phyloP scores from a whole-genome alignment of 2,329 filamentous ascomycete species.

The Nakataea oryzae region DNA sequence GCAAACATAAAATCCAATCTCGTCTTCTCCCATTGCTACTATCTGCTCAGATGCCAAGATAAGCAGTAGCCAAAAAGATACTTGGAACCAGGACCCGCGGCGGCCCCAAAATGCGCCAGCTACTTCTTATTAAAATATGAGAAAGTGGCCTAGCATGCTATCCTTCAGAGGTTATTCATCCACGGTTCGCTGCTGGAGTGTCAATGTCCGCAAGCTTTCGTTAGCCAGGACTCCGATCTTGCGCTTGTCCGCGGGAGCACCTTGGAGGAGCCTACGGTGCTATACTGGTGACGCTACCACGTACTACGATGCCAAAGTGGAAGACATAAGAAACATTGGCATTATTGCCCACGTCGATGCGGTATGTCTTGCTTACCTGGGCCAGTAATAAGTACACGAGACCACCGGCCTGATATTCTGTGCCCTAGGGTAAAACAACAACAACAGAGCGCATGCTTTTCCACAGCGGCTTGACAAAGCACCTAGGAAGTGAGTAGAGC shows the following conservation, averaged over 20 bases:
- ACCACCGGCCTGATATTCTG: background rate
- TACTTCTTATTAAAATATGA: background rate
- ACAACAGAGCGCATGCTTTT: slow-evolving; percentile 99
- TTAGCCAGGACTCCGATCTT: background rate
- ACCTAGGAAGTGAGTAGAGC: slow-evolving; percentile 56
- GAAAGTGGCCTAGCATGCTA: background rate
- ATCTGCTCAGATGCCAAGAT: background rate
- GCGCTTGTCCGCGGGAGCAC: background rate
- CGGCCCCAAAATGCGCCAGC: background rate
- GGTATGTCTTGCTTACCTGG: slow-evolving; percentile 26
- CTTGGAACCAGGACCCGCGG: background rate
- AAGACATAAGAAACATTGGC: slow-evolving; percentile 82
- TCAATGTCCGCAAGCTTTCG: background rate
- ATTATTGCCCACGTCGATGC: slow-evolving; percentile 99
- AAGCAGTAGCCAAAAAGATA: background rate
- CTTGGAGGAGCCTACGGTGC: background rate
- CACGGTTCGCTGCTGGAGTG: background rate
- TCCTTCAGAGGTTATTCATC: background rate
- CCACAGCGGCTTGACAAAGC: slow-evolving; percentile 80
- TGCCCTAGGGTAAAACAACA: slow-evolving; percentile 73
- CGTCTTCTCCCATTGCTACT: background rate
- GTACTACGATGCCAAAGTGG: slow-evolving; percentile 28
- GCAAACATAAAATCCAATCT: background rate
- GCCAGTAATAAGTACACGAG: slow-evolving; percentile 3
- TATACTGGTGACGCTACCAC: background rate